Percentiles rank a stretch among this genome's conserved stretches.
These are phyloP conservation scores for Podila verticillata DNA, from an alignment of 192 early-diverging fungal genomes.

Conservation along the genomic window DNA sequence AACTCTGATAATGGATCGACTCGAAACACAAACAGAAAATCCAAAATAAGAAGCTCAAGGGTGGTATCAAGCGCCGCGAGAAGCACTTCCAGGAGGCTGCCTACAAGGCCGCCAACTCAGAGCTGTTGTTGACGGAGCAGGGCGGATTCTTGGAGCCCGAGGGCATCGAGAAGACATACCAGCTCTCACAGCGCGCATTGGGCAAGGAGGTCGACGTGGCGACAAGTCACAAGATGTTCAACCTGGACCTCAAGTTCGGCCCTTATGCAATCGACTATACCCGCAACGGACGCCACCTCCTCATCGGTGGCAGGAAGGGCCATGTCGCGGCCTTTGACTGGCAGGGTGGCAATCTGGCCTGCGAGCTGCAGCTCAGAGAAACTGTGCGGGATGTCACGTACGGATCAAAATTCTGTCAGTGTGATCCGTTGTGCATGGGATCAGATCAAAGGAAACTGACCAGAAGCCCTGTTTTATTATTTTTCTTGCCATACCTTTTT, in stretches of 20 bases:
- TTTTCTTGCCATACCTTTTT: slow-evolving; percentile 1
- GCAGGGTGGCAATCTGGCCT: slow-evolving; percentile 78
- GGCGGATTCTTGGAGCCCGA: slow-evolving; percentile 90
- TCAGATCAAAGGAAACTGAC: not conserved
- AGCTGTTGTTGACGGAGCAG: slow-evolving; percentile 80
- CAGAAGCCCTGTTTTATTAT: not conserved
- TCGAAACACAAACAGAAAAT: slow-evolving; percentile 52
- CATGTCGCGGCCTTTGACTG: slow-evolving; percentile 95
- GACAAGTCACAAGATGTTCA: slow-evolving; percentile 71
- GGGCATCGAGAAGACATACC: slow-evolving; percentile 89
- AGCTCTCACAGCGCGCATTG: slow-evolving; percentile 78
- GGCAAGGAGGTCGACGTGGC: slow-evolving; percentile 76
- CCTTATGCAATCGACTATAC: slow-evolving; percentile 94
- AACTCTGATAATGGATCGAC: not conserved
- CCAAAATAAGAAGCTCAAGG: slow-evolving; percentile 78
- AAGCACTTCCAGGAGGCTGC: slow-evolving; percentile 73
- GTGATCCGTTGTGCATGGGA: too few species aligned
- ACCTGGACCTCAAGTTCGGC: slow-evolving; percentile 70
- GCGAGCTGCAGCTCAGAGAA: slow-evolving; percentile 89
- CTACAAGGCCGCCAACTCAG: slow-evolving; percentile 76
- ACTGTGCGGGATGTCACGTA: slow-evolving; percentile 88
- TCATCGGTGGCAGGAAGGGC: slow-evolving; percentile 84
- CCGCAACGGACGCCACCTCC: slow-evolving; percentile 79
- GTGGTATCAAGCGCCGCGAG: slow-evolving; percentile 68
- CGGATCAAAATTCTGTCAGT: slow-evolving; percentile 5